Evolutionary conservation across 2,329 filamentous ascomycete species (phyloP), one percentile per base, ranked within the genome.

Genomic region (Bipolaris zeicola): DNA sequence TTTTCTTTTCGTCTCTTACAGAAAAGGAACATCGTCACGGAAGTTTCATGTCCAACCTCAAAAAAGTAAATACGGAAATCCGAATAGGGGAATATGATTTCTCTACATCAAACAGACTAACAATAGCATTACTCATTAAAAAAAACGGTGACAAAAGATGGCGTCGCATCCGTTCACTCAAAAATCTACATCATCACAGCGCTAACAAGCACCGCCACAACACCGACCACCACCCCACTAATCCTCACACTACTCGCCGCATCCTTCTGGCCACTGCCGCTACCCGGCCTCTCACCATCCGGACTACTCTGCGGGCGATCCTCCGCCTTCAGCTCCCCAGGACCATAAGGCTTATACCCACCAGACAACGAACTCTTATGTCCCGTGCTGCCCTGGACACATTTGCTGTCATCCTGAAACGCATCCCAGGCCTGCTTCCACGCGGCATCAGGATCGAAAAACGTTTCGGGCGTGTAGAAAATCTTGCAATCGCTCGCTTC

Each of bases 401-500:
- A 73, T 42, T 62, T 62, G 6, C 37, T 50, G 13, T 64, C 56
- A 33, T 67, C 55, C 36, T 52, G 48, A 34, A 62, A 65, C 0
- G 66, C 69, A 44, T 69, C 63, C 62, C 63, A 69, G 0, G 60
- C 71, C 38, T 74, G 73, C 31, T 76, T 76, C 85, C 86, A 88
- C 16, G 83, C 72, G 5, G 73, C 76, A 4, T 76, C 76, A 1
- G 82, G 77, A 54, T 85, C 76, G 4, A 75, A 70, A 34, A 83
- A 69, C 66, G 84, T 86, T 3, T 79, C 72, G n/a, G 77, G 64
- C 0, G 86, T 88, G 59, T 83, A 87, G 63, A 82, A 88, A 28
- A 88, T 68, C 13, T 82, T 80, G 65, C 86, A 89, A 62, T 88
- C 83, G 1, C 87, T 82, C 1, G 85, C 80, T 59, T 87, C 82